phyloP scores from a whole-genome alignment of 352 stramenopile species.

The Sclerospora graminicola region DNA sequence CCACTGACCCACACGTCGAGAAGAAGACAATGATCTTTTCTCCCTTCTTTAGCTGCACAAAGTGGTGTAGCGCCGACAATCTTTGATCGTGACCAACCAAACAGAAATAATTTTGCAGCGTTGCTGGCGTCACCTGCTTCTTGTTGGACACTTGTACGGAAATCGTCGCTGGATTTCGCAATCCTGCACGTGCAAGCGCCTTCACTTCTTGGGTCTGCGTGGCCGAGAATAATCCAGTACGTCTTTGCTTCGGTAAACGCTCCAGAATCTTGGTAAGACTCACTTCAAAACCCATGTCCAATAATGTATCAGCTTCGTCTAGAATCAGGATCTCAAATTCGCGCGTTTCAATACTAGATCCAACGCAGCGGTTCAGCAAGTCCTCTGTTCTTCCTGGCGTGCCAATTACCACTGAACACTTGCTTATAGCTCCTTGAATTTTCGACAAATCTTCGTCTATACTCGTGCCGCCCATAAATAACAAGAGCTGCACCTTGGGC shows the following conservation, averaged over 20 bases:
- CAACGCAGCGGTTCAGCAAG: constrained; percentile 78
- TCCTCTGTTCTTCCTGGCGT: constrained; percentile 81
- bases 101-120: constrained; percentile 92
- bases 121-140: constrained; percentile 66
- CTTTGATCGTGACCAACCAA: constrained; percentile 91
- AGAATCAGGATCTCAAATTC: constrained; percentile 97
- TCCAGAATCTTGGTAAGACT: constrained; percentile 93
- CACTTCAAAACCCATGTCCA: constrained; percentile 97
- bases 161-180: constrained; percentile 97
- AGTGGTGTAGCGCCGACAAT: constrained; percentile 86
- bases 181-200: constrained; percentile 89
- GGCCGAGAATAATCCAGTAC: constrained; percentile 89
- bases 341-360: constrained; percentile 71
- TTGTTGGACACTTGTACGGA: constrained; percentile 92
- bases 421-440: constrained; percentile 43
- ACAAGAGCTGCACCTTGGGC: constrained; percentile 55
- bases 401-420: constrained; percentile 68
- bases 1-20: constrained; percentile 97
- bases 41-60: constrained; percentile 82
- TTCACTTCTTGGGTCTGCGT: constrained; percentile 94
- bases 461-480: constrained; percentile 87
- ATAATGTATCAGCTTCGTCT: constrained; percentile 98
- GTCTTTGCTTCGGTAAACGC: constrained; percentile 94
- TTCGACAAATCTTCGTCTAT: constrained; percentile 77
- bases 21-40: constrained; percentile 98